These are phyloP conservation scores for Coemansia reversa DNA, from an alignment of 192 early-diverging fungal species.

Conservation along the genomic window DNA sequence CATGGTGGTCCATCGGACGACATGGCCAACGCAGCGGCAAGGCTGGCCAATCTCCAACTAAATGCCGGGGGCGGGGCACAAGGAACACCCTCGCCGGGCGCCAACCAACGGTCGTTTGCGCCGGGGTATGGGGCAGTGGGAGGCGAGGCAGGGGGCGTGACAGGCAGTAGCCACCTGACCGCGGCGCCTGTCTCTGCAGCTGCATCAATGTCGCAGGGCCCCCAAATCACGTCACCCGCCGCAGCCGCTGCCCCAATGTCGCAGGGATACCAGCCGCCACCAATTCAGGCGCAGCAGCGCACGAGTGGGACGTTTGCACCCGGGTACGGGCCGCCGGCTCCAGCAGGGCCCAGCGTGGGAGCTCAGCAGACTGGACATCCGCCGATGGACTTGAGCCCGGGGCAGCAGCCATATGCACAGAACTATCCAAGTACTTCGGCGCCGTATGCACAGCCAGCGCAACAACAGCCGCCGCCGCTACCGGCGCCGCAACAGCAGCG, in stretches of 20 bases:
- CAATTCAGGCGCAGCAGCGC: slow-evolving; percentile 5
- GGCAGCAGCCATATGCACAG: neutral
- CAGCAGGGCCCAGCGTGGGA: neutral
- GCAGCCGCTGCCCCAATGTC: slow-evolving; percentile 6
- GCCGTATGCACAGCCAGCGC: neutral
- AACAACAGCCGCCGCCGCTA: slow-evolving; percentile 2
- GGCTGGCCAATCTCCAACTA: slow-evolving; percentile 51
- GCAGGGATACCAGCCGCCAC: neutral
- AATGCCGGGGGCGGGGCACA: slow-evolving; percentile 10
- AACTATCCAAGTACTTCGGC: neutral
- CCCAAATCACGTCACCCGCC: slow-evolving; percentile 9
- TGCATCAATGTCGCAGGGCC: slow-evolving; percentile 13
- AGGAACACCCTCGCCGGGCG: slow-evolving; percentile 6
- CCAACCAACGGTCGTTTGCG: slow-evolving; percentile 5
- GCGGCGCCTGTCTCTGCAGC: slow-evolving; percentile 18
- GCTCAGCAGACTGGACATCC: neutral
- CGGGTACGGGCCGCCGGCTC: slow-evolving; percentile 39
- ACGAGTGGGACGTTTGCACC: slow-evolving; percentile 34
- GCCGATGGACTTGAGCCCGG: neutral
- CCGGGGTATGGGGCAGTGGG: slow-evolving; percentile 19
- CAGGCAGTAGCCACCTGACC: slow-evolving; percentile 24
- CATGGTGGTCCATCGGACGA: slow-evolving; percentile 12
- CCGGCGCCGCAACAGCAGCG: slow-evolving; percentile 17
- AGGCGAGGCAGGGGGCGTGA: slow-evolving; percentile 17
- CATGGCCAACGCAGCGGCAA: slow-evolving; percentile 24